Evolutionary conservation across 2,329 filamentous ascomycete genomes (phyloP).

Genomic region (Sphaerostilbella broomeana): DNA sequence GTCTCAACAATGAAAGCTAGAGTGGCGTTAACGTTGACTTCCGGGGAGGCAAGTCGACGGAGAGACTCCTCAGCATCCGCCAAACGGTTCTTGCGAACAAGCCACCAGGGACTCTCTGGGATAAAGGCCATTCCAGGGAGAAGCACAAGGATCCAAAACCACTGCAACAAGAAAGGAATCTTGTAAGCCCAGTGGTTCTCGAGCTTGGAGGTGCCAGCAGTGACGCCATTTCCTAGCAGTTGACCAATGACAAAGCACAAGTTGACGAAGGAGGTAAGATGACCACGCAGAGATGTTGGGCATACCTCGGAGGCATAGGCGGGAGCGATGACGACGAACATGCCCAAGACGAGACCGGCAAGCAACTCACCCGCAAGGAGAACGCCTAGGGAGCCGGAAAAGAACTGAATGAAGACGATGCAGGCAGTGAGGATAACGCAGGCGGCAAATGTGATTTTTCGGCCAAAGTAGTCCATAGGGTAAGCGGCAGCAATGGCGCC

Average conservation of each 20-base stretch:
- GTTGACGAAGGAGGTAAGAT: slow-evolving; percentile 37
- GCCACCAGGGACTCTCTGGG: slow-evolving; percentile 29
- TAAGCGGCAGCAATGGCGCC: slow-evolving; percentile 46
- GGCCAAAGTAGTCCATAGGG: slow-evolving; percentile 30
- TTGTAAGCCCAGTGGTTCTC: slow-evolving; percentile 52
- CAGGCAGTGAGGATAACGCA: slow-evolving; percentile 30
- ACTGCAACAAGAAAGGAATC: slow-evolving; percentile 43
- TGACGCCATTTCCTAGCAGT: slow-evolving; percentile 23
- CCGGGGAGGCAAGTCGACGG: slow-evolving; percentile 34
- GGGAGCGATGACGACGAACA: slow-evolving; percentile 37
- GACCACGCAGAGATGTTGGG: slow-evolving; percentile 34
- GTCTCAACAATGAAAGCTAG: slow-evolving; percentile 63
- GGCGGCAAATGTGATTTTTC: slow-evolving; percentile 46
- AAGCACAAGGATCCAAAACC: slow-evolving; percentile 40
- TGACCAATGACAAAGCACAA: slow-evolving; percentile 38
- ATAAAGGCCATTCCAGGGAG: slow-evolving; percentile 34
- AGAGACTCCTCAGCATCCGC: slow-evolving; percentile 24
- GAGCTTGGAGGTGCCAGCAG: slow-evolving; percentile 12
- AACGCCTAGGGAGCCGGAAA: slow-evolving; percentile 29
- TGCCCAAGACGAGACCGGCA: slow-evolving; percentile 36
- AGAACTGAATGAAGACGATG: slow-evolving; percentile 28
- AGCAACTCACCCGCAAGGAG: slow-evolving; percentile 41
- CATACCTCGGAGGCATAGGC: slow-evolving; percentile 40
- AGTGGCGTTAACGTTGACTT: slow-evolving; percentile 34
- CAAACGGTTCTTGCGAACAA: slow-evolving; percentile 16